Base-by-base conservation (phyloP, 768 basidiomycete species). In the Termitomyces sp. region DNA sequence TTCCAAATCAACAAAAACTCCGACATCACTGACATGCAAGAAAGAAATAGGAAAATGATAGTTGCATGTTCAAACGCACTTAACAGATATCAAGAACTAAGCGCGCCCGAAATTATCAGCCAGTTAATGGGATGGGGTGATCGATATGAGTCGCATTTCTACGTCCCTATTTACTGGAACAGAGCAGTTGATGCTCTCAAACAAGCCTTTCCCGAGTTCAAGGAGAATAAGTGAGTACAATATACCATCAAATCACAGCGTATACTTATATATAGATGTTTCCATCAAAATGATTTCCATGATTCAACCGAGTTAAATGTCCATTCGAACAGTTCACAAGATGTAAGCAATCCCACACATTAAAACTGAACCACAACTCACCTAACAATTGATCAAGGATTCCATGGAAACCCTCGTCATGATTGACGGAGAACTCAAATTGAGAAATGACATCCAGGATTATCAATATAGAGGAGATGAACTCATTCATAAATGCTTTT, bases 101-200 rank as follows among this genome's bases (percentile, higher is more conserved):
- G 72, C 16, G 75, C 67, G 0, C 72, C 72, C 0, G 74, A 75
- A 57, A 69, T 77, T 0, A 67, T 78, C 0, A 67, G 65, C 10
- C 75, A 78, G 45, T 45, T 80, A 0, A 79, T 77, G 75, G 77
- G 75, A 2, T 79, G 74, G 76, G 73, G 72, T 0, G 78, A 79
- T 49, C 45, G 58, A 0, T 75, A 65, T 26, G 50, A 63, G 16
- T 80, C 76, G 0, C 79, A 80, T 54, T 34, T 61, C 18, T 81
- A 72, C 55, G 64, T 62, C 0, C 53, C 65, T 0, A 69, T 81
- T 0, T 75, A 72, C 43, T 77, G 72, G 75, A 64, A 69, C 13
- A 30, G 32, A 2, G 60, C 63, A 5, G 37, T 56, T 6, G 2
- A 6, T 14, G 60, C 63, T 0, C 20, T 71, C 14, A 64, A 64